A percentile compares a stretch with the other conserved stretches of the same genome.
These are phyloP conservation scores for Alternaria atra DNA, from an alignment of 2,329 filamentous ascomycete species.

Conservation along the genomic window DNA sequence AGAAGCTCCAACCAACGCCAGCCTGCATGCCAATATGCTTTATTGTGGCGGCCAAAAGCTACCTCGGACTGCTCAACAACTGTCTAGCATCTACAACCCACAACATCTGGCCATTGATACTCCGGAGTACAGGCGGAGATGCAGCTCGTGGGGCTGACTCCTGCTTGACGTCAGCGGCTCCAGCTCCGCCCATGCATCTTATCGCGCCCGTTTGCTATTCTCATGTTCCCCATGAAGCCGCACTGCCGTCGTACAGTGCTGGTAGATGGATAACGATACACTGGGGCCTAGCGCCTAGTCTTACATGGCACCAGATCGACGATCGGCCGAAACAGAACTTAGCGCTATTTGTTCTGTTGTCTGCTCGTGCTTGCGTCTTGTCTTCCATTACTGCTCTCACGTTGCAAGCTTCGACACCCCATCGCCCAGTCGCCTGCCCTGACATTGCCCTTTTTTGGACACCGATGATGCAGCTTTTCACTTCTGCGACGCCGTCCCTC, in stretches of 20 bases:
- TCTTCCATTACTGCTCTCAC: background rate
- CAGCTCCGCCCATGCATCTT: background rate
- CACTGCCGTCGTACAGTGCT: conserved; percentile 7
- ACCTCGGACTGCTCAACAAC: background rate
- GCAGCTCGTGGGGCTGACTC: background rate
- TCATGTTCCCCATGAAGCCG: background rate
- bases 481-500: conserved; percentile 1
- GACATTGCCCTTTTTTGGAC: conserved; percentile 2
- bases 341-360: conserved; percentile 7
- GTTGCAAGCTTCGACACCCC: background rate
- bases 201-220: background rate
- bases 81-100: too few species aligned
- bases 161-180: conserved; percentile 21
- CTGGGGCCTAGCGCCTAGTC: conserved; percentile 2
- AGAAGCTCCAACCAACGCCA: background rate
- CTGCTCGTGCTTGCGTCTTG: background rate
- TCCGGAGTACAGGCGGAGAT: background rate
- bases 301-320: conserved; percentile 16
- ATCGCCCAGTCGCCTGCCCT: background rate
- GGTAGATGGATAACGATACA: background rate
- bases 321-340: conserved; percentile 14
- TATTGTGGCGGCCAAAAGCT: conserved; percentile 13
- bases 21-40: background rate
- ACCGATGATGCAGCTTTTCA: conserved; percentile 7
- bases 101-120: too few species aligned